A percentile compares a stretch with the other conserved stretches of the same genome.
phyloP scores from a whole-genome alignment of 2,329 filamentous ascomycete genomes.

The Bipolaris oryzae region DNA sequence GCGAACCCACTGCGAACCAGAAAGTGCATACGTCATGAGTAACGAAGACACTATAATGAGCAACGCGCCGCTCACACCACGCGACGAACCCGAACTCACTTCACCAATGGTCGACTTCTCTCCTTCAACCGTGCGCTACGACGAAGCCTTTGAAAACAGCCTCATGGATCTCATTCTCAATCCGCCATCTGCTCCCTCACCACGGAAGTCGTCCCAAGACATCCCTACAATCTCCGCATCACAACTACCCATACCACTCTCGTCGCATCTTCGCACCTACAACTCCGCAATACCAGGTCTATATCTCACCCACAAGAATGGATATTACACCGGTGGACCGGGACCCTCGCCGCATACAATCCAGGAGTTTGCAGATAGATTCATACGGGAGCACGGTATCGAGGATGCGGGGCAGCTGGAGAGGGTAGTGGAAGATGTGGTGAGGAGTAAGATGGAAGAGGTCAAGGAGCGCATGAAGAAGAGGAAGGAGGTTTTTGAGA shows the following conservation, averaged over 20 bases:
- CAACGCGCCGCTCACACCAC: conserved; percentile 43
- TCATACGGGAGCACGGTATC: conserved; percentile 48
- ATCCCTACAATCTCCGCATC: conserved; percentile 39
- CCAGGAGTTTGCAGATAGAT: conserved; percentile 47
- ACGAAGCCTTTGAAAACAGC: conserved; percentile 53
- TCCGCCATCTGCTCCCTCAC: conserved; percentile 35
- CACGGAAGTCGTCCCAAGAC: conserved; percentile 20
- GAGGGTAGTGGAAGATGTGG: conserved; percentile 39
- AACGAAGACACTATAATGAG: conserved; percentile 30
- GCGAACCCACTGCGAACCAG: not conserved
- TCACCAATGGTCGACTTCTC: conserved; percentile 49
- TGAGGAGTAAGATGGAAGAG: conserved; percentile 45
- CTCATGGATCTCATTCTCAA: conserved; percentile 51
- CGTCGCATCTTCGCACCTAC: conserved; percentile 52
- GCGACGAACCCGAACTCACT: conserved; percentile 37
- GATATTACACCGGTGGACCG: conserved; percentile 57
- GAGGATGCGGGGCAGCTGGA: conserved; percentile 45
- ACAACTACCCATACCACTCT: conserved; percentile 51
- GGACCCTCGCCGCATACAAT: conserved; percentile 47
- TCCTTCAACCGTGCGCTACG: conserved; percentile 52
- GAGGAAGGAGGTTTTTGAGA: conserved; percentile 49
- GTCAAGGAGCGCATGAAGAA: conserved; percentile 47
- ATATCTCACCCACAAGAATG: conserved; percentile 53
- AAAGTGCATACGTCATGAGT: conserved; percentile 19
- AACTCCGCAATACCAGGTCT: conserved; percentile 52